A percentile compares a stretch with the other conserved stretches of the same genome.
These are phyloP conservation scores for Rhodocollybia butyracea DNA, from an alignment of 768 basidiomycete species.

Conservation along the genomic window DNA sequence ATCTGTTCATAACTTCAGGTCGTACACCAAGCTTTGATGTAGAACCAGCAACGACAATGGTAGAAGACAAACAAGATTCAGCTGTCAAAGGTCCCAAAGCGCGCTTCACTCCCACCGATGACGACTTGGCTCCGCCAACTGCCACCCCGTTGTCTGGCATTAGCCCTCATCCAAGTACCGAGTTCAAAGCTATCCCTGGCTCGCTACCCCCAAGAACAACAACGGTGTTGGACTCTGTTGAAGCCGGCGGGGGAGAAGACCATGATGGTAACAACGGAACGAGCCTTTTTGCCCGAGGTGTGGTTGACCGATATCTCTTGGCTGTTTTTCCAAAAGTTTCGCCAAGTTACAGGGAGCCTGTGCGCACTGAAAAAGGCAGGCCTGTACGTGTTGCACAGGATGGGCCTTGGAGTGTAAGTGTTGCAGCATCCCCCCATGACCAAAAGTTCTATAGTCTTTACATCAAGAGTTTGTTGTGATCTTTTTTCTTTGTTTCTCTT, in stretches of 20 bases:
- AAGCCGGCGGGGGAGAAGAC: slow-evolving; percentile 77
- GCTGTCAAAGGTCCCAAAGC: no score
- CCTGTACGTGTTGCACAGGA: no score
- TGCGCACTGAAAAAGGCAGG: slow-evolving; percentile 70
- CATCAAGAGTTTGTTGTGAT: slow-evolving; percentile 69
- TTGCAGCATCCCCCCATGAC: slow-evolving; percentile 81
- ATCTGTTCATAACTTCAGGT: no score
- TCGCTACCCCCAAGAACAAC: no score
- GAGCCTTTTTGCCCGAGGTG: slow-evolving; percentile 86
- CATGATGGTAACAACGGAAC: slow-evolving; percentile 76
- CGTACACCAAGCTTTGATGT: no score
- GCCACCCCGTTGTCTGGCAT: no score
- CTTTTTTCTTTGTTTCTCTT: slow-evolving; percentile 21
- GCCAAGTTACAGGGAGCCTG: slow-evolving; percentile 41
- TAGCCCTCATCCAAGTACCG: no score
- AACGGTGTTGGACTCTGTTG: slow-evolving; percentile 91
- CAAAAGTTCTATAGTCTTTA: slow-evolving; percentile 74
- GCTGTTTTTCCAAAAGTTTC: slow-evolving; percentile 79
- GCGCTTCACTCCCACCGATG: no score
- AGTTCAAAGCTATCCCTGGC: no score
- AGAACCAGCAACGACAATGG: no score
- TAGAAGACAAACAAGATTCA: no score
- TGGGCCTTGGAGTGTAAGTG: slow-evolving; percentile 85
- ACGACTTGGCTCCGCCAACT: no score
- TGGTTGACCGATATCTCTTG: slow-evolving; percentile 82